Conservation (phyloP, 2,329 filamentous ascomycete genomes). For the Cercospora sp. region DNA sequence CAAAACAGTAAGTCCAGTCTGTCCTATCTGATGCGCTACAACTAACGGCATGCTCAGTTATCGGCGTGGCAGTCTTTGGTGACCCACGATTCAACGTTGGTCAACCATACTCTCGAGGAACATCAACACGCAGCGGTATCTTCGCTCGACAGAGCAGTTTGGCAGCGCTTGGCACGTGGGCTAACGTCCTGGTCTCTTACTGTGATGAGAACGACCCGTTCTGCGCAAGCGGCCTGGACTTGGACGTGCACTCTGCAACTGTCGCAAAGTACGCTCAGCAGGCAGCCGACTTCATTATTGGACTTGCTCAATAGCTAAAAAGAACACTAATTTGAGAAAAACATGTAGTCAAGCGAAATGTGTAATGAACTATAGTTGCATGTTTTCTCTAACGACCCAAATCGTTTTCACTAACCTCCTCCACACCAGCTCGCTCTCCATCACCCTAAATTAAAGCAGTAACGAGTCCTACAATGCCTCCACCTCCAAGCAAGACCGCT, state of each 20-base stretch:
- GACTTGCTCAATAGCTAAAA: constrained; percentile 9
- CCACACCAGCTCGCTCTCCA: neutral
- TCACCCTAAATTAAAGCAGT: constrained; percentile 21
- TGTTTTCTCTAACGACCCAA: neutral
- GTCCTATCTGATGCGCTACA: neutral
- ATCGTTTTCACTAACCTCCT: neutral
- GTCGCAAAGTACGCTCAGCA: constrained; percentile 26
- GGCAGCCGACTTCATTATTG: constrained; percentile 28
- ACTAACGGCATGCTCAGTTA: constrained; percentile 25
- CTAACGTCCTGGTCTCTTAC: constrained; percentile 28
- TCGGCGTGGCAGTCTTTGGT: constrained; percentile 42
- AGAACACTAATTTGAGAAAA: neutral
- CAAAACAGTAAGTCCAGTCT: constrained; percentile 29
- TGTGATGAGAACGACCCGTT: constrained; percentile 31
- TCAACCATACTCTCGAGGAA: constrained; percentile 38
- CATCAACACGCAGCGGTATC: constrained; percentile 35
- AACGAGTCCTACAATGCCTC: constrained; percentile 32
- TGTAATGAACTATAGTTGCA: neutral
- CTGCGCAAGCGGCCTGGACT: constrained; percentile 25
- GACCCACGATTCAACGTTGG: constrained; percentile 40
- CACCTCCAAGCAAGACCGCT: constrained; percentile 30
- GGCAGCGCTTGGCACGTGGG: constrained; percentile 24
- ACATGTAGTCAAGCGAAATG: neutral
- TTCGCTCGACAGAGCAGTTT: constrained; percentile 26
- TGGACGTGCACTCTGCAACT: constrained; percentile 26